Conservation (phyloP, 106 monocot species). For the Dendrobium chrysotoxum region DNA sequence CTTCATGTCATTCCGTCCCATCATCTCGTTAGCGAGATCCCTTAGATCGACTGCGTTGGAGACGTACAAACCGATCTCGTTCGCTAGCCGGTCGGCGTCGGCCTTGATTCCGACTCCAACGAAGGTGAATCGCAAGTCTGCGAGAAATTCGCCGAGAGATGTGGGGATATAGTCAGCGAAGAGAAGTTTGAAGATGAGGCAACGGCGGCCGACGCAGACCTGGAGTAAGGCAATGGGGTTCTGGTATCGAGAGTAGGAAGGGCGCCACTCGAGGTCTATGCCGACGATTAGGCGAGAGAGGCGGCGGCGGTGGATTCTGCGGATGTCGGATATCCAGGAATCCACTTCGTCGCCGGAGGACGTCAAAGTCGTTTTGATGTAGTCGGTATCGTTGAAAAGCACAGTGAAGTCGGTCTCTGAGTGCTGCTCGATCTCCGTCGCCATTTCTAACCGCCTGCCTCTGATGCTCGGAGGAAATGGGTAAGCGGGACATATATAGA, state of each 20-base stretch:
- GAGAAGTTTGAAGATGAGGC: conserved; percentile 51
- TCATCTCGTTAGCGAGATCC: conserved; percentile 18
- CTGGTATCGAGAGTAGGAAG: conserved; percentile 14
- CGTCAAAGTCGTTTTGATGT: conserved; percentile 40
- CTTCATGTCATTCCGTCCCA: conserved; percentile 17
- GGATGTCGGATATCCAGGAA: conserved; percentile 20
- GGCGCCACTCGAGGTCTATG: conserved; percentile 61
- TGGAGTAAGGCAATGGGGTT: conserved; percentile 57
- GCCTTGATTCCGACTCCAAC: conserved; percentile 43
- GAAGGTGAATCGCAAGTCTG: conserved; percentile 32
- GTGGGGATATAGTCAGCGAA: conserved; percentile 39
- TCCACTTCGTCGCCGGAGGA: conserved; percentile 11
- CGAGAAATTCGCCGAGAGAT: conserved; percentile 28
- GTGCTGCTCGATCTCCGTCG: conserved; percentile 4
- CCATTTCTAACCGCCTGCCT: background rate
- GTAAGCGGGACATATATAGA: too few species aligned
- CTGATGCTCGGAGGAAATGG: background rate
- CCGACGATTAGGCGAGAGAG: conserved; percentile 34
- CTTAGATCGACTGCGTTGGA: conserved; percentile 31
- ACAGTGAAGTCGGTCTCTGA: conserved; percentile 17
- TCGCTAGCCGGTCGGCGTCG: conserved; percentile 30
- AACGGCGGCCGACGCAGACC: conserved; percentile 55
- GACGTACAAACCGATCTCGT: conserved; percentile 12
- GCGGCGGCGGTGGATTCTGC: conserved; percentile 23
- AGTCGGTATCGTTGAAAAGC: conserved; percentile 11